Conservation (phyloP, 305 asterid genomes). For the Rubia balearica region DNA sequence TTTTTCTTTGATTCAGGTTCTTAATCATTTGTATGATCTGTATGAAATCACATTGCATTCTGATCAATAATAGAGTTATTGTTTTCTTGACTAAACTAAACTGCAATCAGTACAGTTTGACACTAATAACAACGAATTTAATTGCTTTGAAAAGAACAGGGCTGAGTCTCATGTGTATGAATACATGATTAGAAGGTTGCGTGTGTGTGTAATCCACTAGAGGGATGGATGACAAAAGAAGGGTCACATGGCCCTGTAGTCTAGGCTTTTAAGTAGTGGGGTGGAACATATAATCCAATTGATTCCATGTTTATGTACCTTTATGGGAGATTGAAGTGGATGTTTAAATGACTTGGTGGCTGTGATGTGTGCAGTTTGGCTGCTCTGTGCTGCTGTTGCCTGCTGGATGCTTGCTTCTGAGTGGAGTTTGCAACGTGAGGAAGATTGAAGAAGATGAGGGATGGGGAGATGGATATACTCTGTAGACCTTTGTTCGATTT, state of each 20-base stretch:
- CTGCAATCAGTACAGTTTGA: too few relatives aligned
- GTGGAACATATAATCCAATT: too few relatives aligned
- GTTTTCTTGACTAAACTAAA: too few relatives aligned
- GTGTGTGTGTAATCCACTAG: neutral
- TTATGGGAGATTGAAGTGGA: neutral
- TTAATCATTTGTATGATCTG: too few relatives aligned
- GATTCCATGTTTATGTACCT: neutral
- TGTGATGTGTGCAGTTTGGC: conserved; percentile 60
- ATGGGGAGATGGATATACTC: neutral
- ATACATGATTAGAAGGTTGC: neutral
- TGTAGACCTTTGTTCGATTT: neutral
- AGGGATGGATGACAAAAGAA: neutral
- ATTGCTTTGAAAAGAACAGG: too few relatives aligned
- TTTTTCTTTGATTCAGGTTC: too few relatives aligned
- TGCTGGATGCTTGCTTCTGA: conserved; percentile 78
- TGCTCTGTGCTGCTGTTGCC: conserved; percentile 88
- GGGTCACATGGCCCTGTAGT: neutral
- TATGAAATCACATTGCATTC: too few relatives aligned
- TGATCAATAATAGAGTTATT: too few relatives aligned
- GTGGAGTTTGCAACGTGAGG: conserved; percentile 2
- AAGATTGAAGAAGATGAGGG: neutral
- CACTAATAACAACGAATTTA: too few relatives aligned
- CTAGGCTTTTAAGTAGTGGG: too few relatives aligned
- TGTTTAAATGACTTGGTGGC: neutral
- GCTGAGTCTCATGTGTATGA: too few relatives aligned